phyloP scores from a whole-genome alignment of 129 eudicot genomes.

The Pulicaria dysenterica region DNA sequence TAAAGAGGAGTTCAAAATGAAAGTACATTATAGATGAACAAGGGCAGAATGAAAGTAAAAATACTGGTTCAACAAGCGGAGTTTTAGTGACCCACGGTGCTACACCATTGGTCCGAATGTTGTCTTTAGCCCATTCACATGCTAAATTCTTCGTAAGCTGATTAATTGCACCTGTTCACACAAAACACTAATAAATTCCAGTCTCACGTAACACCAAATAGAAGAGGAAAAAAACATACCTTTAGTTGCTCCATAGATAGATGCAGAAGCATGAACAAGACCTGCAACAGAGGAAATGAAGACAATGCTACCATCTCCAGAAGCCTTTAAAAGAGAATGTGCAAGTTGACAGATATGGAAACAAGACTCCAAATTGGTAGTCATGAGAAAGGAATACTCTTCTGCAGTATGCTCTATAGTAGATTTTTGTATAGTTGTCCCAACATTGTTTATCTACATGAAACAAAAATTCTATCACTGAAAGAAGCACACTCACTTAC shows the following conservation, averaged over 20 bases:
- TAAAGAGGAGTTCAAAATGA: no score
- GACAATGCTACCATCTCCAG: constrained; percentile 70
- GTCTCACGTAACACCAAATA: neutral
- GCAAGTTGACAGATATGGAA: constrained; percentile 76
- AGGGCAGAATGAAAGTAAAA: constrained; percentile 9
- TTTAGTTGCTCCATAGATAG: constrained; percentile 72
- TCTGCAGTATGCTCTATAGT: constrained; percentile 58
- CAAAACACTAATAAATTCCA: neutral
- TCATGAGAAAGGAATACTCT: constrained; percentile 62
- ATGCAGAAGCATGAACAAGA: constrained; percentile 44
- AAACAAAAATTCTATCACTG: neutral
- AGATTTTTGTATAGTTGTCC: constrained; percentile 64
- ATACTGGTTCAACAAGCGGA: constrained; percentile 64
- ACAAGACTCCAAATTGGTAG: constrained; percentile 80
- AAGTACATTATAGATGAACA: neutral
- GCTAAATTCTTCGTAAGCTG: constrained; percentile 82
- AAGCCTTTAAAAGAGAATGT: constrained; percentile 65
- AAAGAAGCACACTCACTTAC: neutral
- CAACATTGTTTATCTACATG: constrained; percentile 73
- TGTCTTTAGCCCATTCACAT: constrained; percentile 93
- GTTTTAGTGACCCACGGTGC: constrained; percentile 81
- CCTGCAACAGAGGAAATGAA: constrained; percentile 89
- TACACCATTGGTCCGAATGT: constrained; percentile 64
- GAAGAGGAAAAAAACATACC: constrained; percentile 35
- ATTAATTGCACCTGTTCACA: constrained; percentile 67